Conservation (phyloP, 2,329 filamentous ascomycete species). For the Arthrobotrys entomopaga region DNA sequence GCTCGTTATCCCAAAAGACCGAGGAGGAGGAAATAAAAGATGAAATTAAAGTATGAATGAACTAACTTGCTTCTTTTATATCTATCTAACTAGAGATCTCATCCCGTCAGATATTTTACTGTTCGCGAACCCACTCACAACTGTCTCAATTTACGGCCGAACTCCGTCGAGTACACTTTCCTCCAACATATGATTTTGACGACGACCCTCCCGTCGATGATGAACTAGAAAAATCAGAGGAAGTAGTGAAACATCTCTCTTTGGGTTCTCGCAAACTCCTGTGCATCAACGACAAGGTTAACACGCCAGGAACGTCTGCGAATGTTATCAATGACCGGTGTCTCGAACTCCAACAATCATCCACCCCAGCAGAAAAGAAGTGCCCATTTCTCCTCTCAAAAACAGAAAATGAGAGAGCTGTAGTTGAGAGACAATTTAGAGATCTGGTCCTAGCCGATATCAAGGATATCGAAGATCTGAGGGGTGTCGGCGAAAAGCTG, state of each 20-base stretch:
- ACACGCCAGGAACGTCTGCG: conserved; percentile 72
- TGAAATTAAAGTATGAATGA: conserved; percentile 71
- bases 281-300: conserved; percentile 88
- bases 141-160: conserved; percentile 87
- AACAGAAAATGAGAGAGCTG: conserved; percentile 70
- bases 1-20: conserved; percentile 59
- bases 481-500: conserved; percentile 78
- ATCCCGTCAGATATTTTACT: conserved; percentile 77
- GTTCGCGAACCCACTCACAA: conserved; percentile 91
- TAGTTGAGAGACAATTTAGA: conserved; percentile 79
- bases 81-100: conserved; percentile 32
- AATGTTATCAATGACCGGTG: conserved; percentile 94
- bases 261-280: conserved; percentile 85
- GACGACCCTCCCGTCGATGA: conserved; percentile 56
- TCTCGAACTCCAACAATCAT: conserved; percentile 84
- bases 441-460: conserved; percentile 85
- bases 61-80: conserved; percentile 42
- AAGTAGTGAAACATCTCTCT: conserved; percentile 80
- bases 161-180: conserved; percentile 79
- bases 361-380: conserved; percentile 70
- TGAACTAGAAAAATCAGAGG: conserved; percentile 63
- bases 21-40: conserved; percentile 69
- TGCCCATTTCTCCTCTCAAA: conserved; percentile 83
- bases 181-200: conserved; percentile 72
- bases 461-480: conserved; percentile 92